Conservation (phyloP, 441 rosid species). For the Mallotus repandus region DNA sequence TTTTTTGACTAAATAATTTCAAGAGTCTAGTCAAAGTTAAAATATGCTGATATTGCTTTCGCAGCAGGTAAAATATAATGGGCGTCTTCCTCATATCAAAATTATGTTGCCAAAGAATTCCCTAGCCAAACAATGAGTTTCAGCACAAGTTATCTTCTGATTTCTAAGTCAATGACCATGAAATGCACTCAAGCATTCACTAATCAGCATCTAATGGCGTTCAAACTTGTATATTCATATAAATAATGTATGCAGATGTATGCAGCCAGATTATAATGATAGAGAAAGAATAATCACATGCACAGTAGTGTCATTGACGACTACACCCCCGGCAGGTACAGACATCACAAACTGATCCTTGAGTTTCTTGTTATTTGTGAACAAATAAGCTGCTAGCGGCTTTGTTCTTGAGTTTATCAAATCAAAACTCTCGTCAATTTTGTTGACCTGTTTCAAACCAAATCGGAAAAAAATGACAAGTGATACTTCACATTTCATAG, state of each 20-base stretch:
- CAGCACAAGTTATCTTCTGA: background rate
- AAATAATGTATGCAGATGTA: constrained; percentile 20
- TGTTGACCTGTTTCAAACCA: constrained; percentile 27
- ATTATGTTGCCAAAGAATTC: background rate
- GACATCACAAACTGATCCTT: constrained; percentile 58
- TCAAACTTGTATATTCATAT: background rate
- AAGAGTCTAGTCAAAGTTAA: background rate
- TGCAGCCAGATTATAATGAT: constrained; percentile 18
- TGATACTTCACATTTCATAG: background rate
- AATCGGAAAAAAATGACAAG: background rate
- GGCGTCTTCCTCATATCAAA: background rate
- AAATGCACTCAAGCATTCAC: background rate
- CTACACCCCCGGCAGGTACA: constrained; percentile 76
- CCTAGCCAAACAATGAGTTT: background rate
- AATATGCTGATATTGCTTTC: background rate
- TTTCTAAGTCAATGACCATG: background rate
- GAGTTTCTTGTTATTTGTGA: constrained; percentile 61
- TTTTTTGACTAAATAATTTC: background rate
- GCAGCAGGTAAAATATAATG: too few relatives aligned
- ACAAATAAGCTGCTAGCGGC: constrained; percentile 92
- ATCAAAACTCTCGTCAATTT: constrained; percentile 35
- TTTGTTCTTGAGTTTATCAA: constrained; percentile 46
- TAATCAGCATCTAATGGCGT: background rate
- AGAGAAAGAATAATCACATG: constrained; percentile 47
- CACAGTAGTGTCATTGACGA: constrained; percentile 70